Evolutionary conservation across 2,329 filamentous ascomycete species (phyloP).

Genomic region (Aspergillus ruber): DNA sequence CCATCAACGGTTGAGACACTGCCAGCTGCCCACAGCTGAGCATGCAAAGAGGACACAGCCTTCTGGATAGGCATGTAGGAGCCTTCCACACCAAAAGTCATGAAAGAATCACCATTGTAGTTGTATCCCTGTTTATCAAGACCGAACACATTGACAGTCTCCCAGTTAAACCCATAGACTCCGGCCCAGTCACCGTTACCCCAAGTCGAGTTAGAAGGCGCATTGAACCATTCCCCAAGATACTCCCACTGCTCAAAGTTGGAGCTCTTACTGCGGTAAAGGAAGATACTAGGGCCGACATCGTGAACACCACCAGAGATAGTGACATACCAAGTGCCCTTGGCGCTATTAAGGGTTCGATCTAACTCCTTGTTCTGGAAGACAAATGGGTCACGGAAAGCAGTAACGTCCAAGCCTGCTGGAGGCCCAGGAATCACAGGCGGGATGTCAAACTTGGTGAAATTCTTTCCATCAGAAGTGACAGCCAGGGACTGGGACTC

Average conservation of each 20-base stretch:
- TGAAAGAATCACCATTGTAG: slow-evolving; percentile 9
- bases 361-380: slow-evolving; percentile 12
- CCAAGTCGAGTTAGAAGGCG: slow-evolving; percentile 13
- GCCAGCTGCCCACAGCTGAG: slow-evolving; percentile 13
- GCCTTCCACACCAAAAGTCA: slow-evolving; percentile 12
- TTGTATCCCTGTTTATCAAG: slow-evolving; percentile 12
- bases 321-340: slow-evolving; percentile 12
- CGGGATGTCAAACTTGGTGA: slow-evolving; percentile 41
- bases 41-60: slow-evolving; percentile 11
- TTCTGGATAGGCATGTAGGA: slow-evolving; percentile 6
- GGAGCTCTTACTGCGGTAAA: slow-evolving; percentile 12
- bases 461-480: slow-evolving; percentile 44
- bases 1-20: slow-evolving; percentile 4
- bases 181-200: slow-evolving; percentile 14
- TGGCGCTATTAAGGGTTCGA: slow-evolving; percentile 3
- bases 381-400: slow-evolving; percentile 14
- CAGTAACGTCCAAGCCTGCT: slow-evolving; percentile 10
- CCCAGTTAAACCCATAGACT: slow-evolving; percentile 16
- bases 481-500: slow-evolving; percentile 43
- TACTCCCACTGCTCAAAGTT: slow-evolving; percentile 16
- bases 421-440: slow-evolving; percentile 35
- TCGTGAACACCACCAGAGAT: slow-evolving; percentile 14
- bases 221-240: slow-evolving; percentile 15
- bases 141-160: slow-evolving; percentile 10
- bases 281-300: slow-evolving; percentile 10